Conservation (phyloP, 2,329 filamentous ascomycete species). For the Dactylonectria estremocensis region DNA sequence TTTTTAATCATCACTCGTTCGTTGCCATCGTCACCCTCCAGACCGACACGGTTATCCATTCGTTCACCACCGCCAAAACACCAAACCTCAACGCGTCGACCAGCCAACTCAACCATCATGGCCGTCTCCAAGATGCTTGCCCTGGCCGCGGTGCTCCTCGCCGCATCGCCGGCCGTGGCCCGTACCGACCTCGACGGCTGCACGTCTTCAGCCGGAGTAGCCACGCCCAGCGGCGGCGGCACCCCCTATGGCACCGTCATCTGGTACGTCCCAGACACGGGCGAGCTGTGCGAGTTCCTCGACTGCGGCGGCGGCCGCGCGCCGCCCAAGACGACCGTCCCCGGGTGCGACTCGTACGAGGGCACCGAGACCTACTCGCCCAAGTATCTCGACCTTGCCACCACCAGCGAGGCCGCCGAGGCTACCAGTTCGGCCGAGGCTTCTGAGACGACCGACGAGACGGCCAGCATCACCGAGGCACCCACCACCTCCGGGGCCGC, state of each 20-base stretch:
- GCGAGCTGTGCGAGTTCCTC: slow-evolving; percentile 74
- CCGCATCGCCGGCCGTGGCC: slow-evolving; percentile 55
- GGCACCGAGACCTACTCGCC: slow-evolving; percentile 71
- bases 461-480: slow-evolving; percentile 40
- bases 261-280: slow-evolving; percentile 74
- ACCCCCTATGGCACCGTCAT: slow-evolving; percentile 62
- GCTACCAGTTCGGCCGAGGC: slow-evolving; percentile 5
- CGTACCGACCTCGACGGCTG: slow-evolving; percentile 65
- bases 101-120: slow-evolving; percentile 39
- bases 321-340: slow-evolving; percentile 74
- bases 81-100: not conserved
- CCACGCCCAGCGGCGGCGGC: slow-evolving; percentile 47
- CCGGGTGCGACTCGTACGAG: slow-evolving; percentile 70
- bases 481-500: slow-evolving; percentile 31
- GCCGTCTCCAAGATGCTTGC: slow-evolving; percentile 43
- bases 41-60: slow-evolving; percentile 21
- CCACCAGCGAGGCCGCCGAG: slow-evolving; percentile 36
- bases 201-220: slow-evolving; percentile 56
- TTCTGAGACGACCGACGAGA: slow-evolving; percentile 10
- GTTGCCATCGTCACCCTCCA: not conserved
- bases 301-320: slow-evolving; percentile 79
- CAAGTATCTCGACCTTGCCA: slow-evolving; percentile 60
- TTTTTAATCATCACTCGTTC: not conserved
- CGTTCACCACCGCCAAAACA: slow-evolving; percentile 10
- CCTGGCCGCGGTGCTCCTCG: slow-evolving; percentile 45